A percentile compares a stretch with the other conserved stretches of the same genome.
Conservation (phyloP, 225 moss, liverwort and hornwort genomes). For the Polytrichum commune region DNA sequence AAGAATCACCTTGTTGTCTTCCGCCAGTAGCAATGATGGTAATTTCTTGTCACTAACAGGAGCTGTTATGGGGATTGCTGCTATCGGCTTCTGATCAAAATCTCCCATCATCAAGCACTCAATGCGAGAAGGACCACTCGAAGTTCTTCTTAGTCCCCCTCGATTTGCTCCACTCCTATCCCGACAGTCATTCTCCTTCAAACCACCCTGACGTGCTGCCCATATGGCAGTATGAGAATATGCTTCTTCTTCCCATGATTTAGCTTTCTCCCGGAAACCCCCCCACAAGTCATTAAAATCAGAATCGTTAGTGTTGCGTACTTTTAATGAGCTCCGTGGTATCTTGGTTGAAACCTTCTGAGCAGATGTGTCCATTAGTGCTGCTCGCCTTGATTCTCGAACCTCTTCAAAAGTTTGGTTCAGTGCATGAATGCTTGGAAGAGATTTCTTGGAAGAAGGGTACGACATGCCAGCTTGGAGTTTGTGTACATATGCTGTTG, state of each 20-base stretch:
- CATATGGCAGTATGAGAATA: slow-evolving; percentile 41
- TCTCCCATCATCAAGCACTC: slow-evolving; percentile 45
- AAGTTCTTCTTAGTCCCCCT: slow-evolving; percentile 43
- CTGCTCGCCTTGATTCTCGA: slow-evolving; percentile 25
- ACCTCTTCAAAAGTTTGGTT: slow-evolving; percentile 30
- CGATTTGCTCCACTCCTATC: slow-evolving; percentile 13
- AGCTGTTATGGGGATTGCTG: not conserved
- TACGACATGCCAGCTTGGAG: slow-evolving; percentile 57
- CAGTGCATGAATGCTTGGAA: slow-evolving; percentile 22
- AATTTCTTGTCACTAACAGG: slow-evolving; percentile 31
- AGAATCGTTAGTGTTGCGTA: slow-evolving; percentile 26
- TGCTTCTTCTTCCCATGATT: slow-evolving; percentile 17
- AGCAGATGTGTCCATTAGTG: slow-evolving; percentile 15
- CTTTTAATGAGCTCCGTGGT: slow-evolving; percentile 33
- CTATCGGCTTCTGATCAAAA: slow-evolving; percentile 33
- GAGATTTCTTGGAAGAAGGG: slow-evolving; percentile 27
- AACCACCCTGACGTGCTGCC: slow-evolving; percentile 37
- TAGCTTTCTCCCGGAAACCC: slow-evolving; percentile 22
- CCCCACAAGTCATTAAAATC: slow-evolving; percentile 14
- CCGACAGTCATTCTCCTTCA: slow-evolving; percentile 29
- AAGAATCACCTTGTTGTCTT: slow-evolving; percentile 51
- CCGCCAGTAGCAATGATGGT: slow-evolving; percentile 46
- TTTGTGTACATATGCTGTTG: slow-evolving; percentile 54
- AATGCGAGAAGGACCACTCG: slow-evolving; percentile 50
- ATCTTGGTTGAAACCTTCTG: slow-evolving; percentile 28